phyloP scores from a whole-genome alignment of 495 filamentous ascomycete genomes.

The Bacidia gigantensis region DNA sequence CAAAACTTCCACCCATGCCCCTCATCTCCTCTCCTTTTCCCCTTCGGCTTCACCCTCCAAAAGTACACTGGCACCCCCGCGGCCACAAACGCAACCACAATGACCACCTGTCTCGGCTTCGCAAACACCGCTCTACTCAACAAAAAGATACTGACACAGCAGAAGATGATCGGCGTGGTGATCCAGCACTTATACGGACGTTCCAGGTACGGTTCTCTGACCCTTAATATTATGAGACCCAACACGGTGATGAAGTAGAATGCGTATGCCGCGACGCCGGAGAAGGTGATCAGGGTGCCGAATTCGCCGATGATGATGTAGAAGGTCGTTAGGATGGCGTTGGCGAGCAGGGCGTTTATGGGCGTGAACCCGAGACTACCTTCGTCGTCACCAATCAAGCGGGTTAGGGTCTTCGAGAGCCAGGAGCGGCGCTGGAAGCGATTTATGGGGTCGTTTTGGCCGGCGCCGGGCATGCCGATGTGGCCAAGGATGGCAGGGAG shows the following conservation, averaged over 20 bases:
- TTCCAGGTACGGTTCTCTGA: conserved; percentile 78
- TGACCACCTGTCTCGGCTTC: conserved; percentile 74
- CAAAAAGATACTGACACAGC: conserved; percentile 90
- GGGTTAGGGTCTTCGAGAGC: conserved; percentile 40
- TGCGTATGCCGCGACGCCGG: conserved; percentile 88
- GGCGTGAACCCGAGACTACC: conserved; percentile 63
- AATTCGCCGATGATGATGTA: conserved; percentile 88
- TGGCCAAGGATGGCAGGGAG: conserved; percentile 71
- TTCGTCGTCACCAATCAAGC: conserved; percentile 46
- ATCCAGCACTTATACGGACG: conserved; percentile 93
- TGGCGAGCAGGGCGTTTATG: conserved; percentile 76
- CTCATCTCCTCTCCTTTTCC: conserved; percentile 33
- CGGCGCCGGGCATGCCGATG: conserved; percentile 52
- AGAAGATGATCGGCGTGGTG: conserved; percentile 91
- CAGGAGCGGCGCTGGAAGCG: conserved; percentile 45
- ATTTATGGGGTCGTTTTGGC: conserved; percentile 21
- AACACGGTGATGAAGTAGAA: conserved; percentile 96
- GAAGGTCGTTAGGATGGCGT: conserved; percentile 50
- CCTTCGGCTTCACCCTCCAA: conserved; percentile 57
- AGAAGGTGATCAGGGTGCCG: conserved; percentile 82
- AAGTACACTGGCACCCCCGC: conserved; percentile 79
- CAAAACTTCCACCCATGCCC: conserved; percentile 42
- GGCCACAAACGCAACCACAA: conserved; percentile 71
- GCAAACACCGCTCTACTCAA: conserved; percentile 77
- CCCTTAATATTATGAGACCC: conserved; percentile 76